A percentile compares a stretch with the other conserved stretches of the same genome.
phyloP scores from a whole-genome alignment of 2,329 filamentous ascomycete genomes.

The Ceratocystis huliohia region DNA sequence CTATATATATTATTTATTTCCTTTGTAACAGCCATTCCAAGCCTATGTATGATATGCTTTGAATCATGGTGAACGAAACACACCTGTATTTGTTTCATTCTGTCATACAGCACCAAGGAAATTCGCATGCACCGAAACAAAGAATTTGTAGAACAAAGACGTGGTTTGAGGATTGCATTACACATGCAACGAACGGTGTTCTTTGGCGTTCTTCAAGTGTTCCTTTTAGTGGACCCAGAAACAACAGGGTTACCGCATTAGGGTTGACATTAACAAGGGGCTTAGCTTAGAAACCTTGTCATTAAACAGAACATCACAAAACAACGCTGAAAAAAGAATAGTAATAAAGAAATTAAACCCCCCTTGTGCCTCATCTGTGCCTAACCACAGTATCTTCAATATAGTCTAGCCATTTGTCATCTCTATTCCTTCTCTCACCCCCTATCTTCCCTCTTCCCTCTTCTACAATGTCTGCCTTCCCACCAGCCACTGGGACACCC shows the following conservation, averaged over 20 bases:
- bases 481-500: constrained; percentile 26
- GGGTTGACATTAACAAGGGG: not conserved
- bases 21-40: not conserved
- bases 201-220: not conserved
- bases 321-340: not conserved
- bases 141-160: constrained; percentile 1
- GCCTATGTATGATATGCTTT: not conserved
- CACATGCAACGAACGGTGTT: not conserved
- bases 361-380: not conserved
- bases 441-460: not conserved
- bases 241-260: not conserved
- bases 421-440: not conserved
- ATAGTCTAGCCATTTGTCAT: not conserved
- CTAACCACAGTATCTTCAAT: not conserved
- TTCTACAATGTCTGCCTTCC: constrained; percentile 22
- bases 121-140: not conserved
- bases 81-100: not conserved
- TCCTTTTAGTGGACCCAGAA: too few relatives aligned
- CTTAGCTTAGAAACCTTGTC: not conserved
- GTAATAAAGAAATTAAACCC: not conserved
- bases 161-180: not conserved
- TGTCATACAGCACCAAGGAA: not conserved
- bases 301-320: not conserved
- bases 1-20: not conserved
- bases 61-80: not conserved